These are phyloP conservation scores for Mrakia hoshinonis DNA, from an alignment of 768 basidiomycete species.

Conservation along the genomic window DNA sequence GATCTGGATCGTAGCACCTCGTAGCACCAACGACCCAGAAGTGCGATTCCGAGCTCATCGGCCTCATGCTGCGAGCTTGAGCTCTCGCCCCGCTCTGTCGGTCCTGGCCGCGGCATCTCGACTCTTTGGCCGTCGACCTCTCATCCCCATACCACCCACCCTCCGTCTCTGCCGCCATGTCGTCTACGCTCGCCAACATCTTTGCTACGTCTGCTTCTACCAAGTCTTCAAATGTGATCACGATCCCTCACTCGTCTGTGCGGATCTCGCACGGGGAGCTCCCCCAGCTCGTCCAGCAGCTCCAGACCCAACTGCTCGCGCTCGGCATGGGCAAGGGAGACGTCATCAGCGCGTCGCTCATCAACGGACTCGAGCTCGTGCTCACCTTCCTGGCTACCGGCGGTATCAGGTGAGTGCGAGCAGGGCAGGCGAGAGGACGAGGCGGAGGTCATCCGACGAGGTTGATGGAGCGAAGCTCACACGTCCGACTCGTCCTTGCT, in stretches of 20 bases:
- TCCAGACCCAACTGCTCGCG: constrained; percentile 1
- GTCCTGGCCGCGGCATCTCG: background rate
- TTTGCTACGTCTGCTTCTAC: background rate
- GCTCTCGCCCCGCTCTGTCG: background rate
- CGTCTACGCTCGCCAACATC: constrained; percentile 20
- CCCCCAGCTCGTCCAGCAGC: background rate
- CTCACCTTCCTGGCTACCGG: constrained; percentile 16
- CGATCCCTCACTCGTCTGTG: background rate
- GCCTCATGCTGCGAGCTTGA: background rate
- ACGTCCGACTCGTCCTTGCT: background rate
- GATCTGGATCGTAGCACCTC: no score
- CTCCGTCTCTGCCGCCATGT: background rate
- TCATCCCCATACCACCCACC: background rate
- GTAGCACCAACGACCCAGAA: no score
- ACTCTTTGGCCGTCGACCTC: background rate
- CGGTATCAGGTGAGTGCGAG: constrained; percentile 8
- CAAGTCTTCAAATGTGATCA: background rate
- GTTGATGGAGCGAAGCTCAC: background rate
- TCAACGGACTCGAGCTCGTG: constrained; percentile 14
- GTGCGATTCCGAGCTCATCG: background rate
- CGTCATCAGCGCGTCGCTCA: constrained; percentile 10
- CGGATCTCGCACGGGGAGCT: constrained; percentile 1
- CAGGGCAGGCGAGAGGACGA: background rate
- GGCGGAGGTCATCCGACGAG: background rate
- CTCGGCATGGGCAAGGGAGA: constrained; percentile 17